A percentile compares a stretch with the other conserved stretches of the same genome.
These are phyloP conservation scores for Solanum microdontum DNA, from an alignment of 257 asterid species.

Conservation along the genomic window DNA sequence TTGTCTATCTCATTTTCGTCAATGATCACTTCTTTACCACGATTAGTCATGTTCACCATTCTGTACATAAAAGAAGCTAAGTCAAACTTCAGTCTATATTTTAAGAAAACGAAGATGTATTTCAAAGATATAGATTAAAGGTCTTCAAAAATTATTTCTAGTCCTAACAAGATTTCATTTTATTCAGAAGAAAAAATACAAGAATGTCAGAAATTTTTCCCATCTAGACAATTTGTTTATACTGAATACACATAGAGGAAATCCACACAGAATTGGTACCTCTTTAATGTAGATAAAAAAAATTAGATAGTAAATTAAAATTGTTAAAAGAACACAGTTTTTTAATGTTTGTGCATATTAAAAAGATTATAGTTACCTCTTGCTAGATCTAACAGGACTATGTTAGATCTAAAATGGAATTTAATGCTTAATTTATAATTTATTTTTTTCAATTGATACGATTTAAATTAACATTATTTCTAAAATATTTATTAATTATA, in stretches of 20 bases:
- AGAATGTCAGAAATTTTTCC: accelerated
- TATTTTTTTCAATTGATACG: no score
- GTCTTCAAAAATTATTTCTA: neutral
- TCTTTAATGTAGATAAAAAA: neutral
- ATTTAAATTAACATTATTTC: no score
- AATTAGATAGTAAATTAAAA: neutral
- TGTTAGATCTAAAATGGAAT: no score
- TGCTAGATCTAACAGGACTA: neutral
- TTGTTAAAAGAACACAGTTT: neutral
- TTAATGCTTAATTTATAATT: no score
- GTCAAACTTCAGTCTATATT: neutral
- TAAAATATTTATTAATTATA: no score
- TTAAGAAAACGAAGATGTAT: neutral
- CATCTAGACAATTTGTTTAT: neutral
- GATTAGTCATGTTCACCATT: neutral
- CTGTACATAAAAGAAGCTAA: neutral
- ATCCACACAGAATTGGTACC: neutral
- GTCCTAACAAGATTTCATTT: neutral
- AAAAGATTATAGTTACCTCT: neutral
- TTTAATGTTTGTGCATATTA: neutral
- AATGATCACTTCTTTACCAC: neutral
- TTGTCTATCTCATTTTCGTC: neutral
- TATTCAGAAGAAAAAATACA: neutral
- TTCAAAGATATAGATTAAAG: neutral
- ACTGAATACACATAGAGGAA: neutral